Evolutionary conservation across 1,284 basidiomycete genomes (phyloP).

Genomic region (Sparassis latifolia): DNA sequence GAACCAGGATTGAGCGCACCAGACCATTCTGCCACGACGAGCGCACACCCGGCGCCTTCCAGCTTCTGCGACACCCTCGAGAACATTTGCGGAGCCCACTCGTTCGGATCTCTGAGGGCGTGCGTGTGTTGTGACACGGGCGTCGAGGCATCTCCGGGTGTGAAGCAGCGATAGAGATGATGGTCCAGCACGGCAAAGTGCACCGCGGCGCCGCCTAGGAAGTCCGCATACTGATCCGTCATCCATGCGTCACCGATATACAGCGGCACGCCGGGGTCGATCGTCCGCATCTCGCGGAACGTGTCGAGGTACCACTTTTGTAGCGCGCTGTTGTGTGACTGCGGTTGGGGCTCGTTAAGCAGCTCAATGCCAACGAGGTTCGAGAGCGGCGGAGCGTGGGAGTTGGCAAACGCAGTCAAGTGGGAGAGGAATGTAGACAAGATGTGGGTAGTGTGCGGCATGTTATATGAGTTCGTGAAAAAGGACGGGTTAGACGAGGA

Average conservation of each 20-base stretch:
- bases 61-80: constrained; percentile 36
- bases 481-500: constrained; percentile 45
- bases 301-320: constrained; percentile 62
- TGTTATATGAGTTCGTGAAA: constrained; percentile 42
- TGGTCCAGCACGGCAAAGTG: constrained; percentile 70
- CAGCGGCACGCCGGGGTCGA: constrained; percentile 55
- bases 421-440: constrained; percentile 40
- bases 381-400: constrained; percentile 33
- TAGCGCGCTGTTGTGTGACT: constrained; percentile 41
- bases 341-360: constrained; percentile 74
- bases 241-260: constrained; percentile 81
- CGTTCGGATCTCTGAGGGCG: constrained; percentile 35
- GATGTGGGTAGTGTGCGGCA: constrained; percentile 48
- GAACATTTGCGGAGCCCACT: constrained; percentile 35
- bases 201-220: constrained; percentile 31
- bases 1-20: constrained; percentile 71
- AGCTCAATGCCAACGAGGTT: constrained; percentile 82
- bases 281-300: constrained; percentile 46
- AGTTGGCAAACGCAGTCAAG: constrained; percentile 33
- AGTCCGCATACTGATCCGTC: constrained; percentile 60
- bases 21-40: constrained; percentile 85
- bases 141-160: constrained; percentile 50
- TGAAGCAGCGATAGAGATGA: constrained; percentile 85
- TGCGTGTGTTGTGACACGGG: constrained; percentile 53
- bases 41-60: constrained; percentile 43